Evolutionary conservation across 2,329 filamentous ascomycete species (phyloP), one percentile per base, ranked within the genome.

Genomic region (Curvularia sp.): DNA sequence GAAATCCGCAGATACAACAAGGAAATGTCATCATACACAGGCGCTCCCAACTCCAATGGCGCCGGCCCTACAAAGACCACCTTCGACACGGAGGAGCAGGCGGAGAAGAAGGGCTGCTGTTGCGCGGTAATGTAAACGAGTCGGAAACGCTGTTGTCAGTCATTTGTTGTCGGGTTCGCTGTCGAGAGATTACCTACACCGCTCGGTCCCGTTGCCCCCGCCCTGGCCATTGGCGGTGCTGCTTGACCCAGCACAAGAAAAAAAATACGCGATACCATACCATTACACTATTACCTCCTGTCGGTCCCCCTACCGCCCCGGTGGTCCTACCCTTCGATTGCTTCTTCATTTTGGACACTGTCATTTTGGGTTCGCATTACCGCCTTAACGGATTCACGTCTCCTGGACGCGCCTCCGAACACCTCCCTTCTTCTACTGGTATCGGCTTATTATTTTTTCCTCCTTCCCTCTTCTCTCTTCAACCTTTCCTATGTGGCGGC

Each of bases 1-100:
- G 95, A 98, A 79, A 99, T 99, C 75, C 88, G 95, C 81, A 90
- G 92, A 81, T 98, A 96, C 82, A 98, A 99, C 87, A 94, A 95
- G 78, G 94, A 98, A 77, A 96, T 97, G 89, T 93, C 93, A 61
- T 92, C 91, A 60, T 92, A 96, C 79, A 87, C 88, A 62, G 89
- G 89, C 57, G 88, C 66, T 82, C 86, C 71, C 82, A 62, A 60
- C 57, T 86, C 85, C 69, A 86, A 85, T 70, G 89, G 70, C 58
- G 49, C 50, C 48, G 57, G 57, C 42, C 53, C 52, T 15, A 42
- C 47, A 35, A 72, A 84, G 64, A 84, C 86, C 83, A 91, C 93
- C 80, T 89, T 96, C 85, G 91, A 96, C 68, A 86, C 95, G 71
- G 87, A 89, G 67, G 88, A 88, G 60, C 85, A 86, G 63, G 85